Evolutionary conservation across 306 rosid species (phyloP), one percentile per base, ranked within the genome.

Genomic region (Canavalia ensiformis): DNA sequence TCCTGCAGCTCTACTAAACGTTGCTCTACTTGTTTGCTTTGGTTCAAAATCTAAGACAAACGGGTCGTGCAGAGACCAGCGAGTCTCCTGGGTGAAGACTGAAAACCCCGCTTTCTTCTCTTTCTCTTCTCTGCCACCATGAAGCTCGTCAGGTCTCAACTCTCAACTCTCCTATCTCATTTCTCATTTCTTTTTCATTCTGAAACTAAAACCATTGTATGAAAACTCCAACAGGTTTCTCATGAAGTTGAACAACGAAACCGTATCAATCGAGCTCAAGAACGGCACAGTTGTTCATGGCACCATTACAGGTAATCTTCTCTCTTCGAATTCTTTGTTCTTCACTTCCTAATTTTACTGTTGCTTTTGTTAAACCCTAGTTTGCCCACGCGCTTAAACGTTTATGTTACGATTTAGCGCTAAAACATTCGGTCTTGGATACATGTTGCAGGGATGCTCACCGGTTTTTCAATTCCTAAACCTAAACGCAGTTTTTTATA

Each of bases 181-280:
- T 35, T 37, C 10, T 41, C 0, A 34, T 11, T 2, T 9, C n/a
- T 1, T 7, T 35, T 59, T 6, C 47, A 12, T 6, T 49, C 9
- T 5, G 25, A 68, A 59, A 56, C 79, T 28, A 37, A 31, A 57
- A 54, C 0, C 11, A 45, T 28, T 11, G 13, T 69, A 35, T 81
- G 81, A 55, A 74, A 39, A 78, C 41, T 69, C 6, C 42, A 34
- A 9, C 94, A 94, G 97, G 87, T 91, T 95, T 79, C 90, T 95
- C 84, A 95, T 91, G 97, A 93, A 95, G 88, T 55, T 95, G 91
- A 95, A 95, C 95, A 89, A 95, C 51, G 95, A 94, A 87, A 94
- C 98, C 0, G 98, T 94, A 57, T 91, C 97, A 37, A 92, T 95
- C 72, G 97, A 95, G 87, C 97, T 95, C 12, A 95, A 95, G 83